These are phyloP conservation scores for Boeremia exigua DNA, from an alignment of 2,329 filamentous ascomycete species.

Conservation along the genomic window DNA sequence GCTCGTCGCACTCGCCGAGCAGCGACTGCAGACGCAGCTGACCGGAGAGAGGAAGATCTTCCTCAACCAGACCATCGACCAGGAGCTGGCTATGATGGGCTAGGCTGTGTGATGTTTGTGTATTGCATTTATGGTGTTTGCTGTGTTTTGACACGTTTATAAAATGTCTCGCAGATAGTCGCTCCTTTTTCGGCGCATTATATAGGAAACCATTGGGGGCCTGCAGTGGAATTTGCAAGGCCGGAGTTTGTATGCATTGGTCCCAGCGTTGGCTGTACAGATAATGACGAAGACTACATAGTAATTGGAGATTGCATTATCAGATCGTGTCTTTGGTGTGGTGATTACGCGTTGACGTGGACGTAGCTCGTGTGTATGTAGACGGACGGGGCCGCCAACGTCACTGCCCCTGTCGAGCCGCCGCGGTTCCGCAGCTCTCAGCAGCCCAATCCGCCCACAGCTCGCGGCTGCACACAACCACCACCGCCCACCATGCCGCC, in stretches of 20 bases:
- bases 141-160: conserved; percentile 18
- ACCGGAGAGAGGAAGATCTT: conserved; percentile 85
- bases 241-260: conserved; percentile 7
- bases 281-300: conserved; percentile 7
- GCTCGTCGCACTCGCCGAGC: conserved; percentile 82
- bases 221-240: conserved; percentile 2
- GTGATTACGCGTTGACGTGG: not conserved
- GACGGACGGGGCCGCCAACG: not conserved
- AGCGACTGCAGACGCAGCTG: conserved; percentile 88
- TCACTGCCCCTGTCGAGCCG: conserved; percentile 9
- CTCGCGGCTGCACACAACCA: not conserved
- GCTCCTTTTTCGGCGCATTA: conserved; percentile 12
- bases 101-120: conserved; percentile 52
- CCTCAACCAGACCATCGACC: conserved; percentile 91
- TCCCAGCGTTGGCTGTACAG: conserved; percentile 5
- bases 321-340: not conserved
- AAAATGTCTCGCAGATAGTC: conserved; percentile 10
- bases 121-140: conserved; percentile 27
- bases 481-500: conserved; percentile 39
- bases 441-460: not conserved
- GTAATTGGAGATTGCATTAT: conserved; percentile 9
- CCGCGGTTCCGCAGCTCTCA: conserved; percentile 10
- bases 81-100: conserved; percentile 88
- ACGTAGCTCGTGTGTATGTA: not conserved
- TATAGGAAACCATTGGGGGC: conserved; percentile 12